Base-by-base conservation (phyloP, 2,329 filamentous ascomycete species). In the Phyllosticta citribraziliensis region DNA sequence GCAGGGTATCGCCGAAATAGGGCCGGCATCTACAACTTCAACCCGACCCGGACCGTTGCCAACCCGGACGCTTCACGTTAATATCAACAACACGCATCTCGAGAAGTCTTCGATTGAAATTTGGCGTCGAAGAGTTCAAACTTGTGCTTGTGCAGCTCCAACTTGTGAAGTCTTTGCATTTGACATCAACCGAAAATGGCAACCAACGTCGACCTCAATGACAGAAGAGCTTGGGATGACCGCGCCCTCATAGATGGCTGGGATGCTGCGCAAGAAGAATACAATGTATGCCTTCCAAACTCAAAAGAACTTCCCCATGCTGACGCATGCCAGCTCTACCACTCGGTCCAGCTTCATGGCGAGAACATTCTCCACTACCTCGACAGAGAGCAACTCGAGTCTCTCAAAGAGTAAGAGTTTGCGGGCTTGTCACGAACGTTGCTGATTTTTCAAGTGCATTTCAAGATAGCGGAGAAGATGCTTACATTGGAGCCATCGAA, bases 361-460 rank as follows among this genome's bases (percentile, higher is more conserved):
- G 72, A 73, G 64, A 70, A 68, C 54, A 63, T 74, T 2, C 70
- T 74, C 63, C 70, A 74, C 62, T 69, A 69, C 10, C 61, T 74
- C 56, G 70, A 63, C 8, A 62, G 65, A 58, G 68, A 70, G 47
- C 72, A 75, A 58, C 64, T 47, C 1, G 40, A 47, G 40, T 47
- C 17, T 47, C 40, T 73, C 47, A 65, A 65, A 60, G 65, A 70
- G 58, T 50, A 22, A 27, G 2, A 20, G 2, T 20, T 56, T 17
- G n/a, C 14, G 17, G 5, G 20, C 17, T 19, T n/a, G 17, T 47
- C 4, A 22, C 22, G 8, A 47, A 19, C 14, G 4, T n/a, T 47
- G 6, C 40, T 47, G 14, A 47, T 2, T 47, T 47, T 47, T 8
- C 5, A 17, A 47, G 40, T n/a, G 40, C 40, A 5, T 47, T 47